These are phyloP conservation scores for Bacidia rubella DNA, from an alignment of 495 filamentous ascomycete genomes.

Conservation along the genomic window DNA sequence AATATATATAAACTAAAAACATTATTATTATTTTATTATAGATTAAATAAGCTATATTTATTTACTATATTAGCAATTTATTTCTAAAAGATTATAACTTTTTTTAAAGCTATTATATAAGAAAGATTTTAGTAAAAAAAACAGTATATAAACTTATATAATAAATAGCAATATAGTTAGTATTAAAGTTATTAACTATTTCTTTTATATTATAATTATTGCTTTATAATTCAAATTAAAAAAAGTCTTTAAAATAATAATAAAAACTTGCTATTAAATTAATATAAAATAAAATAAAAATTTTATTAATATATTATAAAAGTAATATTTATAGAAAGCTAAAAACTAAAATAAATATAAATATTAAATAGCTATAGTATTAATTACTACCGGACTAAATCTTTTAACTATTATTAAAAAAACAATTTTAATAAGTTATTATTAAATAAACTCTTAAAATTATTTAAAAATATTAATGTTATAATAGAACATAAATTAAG, in stretches of 20 bases:
- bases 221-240: too few relatives aligned
- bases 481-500: neutral
- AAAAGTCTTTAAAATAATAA: too few relatives aligned
- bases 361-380: too few relatives aligned
- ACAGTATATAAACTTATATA: neutral
- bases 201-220: neutral
- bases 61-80: neutral
- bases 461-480: slow-evolving; percentile 1
- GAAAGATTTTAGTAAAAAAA: neutral
- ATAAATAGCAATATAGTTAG: neutral
- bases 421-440: neutral
- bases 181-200: neutral
- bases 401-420: too few relatives aligned
- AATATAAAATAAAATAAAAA: too few relatives aligned
- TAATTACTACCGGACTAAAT: too few relatives aligned
- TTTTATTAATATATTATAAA: too few relatives aligned
- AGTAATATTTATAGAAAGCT: too few relatives aligned
- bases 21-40: neutral
- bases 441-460: neutral
- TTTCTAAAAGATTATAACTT: neutral
- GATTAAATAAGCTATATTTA: neutral
- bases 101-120: neutral
- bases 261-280: too few relatives aligned
- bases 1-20: neutral
- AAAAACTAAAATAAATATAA: neutral